Conservation (phyloP, 768 basidiomycete genomes). For the Tylopilus cervinicoccineus region DNA sequence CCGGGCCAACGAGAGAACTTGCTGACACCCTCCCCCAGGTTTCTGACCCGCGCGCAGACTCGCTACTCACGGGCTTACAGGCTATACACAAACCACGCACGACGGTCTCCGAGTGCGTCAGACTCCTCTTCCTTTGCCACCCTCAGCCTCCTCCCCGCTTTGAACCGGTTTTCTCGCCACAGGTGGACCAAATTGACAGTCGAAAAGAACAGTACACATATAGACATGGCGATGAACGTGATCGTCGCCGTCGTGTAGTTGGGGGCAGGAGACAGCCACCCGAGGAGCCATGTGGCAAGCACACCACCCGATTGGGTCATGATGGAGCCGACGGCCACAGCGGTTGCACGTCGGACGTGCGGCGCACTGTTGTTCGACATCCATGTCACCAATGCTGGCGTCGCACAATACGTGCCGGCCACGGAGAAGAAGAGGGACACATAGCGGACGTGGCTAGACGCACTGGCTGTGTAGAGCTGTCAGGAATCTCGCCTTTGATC, state of each 20-base stretch:
- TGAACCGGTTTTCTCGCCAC: not conserved
- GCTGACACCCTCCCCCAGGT: too few relatives aligned
- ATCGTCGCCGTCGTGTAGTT: not conserved
- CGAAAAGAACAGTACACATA: too few relatives aligned
- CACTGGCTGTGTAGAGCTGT: constrained; percentile 8
- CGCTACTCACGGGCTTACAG: too few relatives aligned
- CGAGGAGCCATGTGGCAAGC: not conserved
- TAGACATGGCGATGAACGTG: not conserved
- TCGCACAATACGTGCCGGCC: constrained; percentile 40
- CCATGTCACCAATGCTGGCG: not conserved
- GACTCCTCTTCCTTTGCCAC: constrained; percentile 39
- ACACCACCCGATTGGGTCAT: not conserved
- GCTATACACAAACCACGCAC: too few relatives aligned
- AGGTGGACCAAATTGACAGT: not conserved
- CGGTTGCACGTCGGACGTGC: constrained; percentile 1
- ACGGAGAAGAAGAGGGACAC: constrained; percentile 55
- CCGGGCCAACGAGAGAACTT: too few relatives aligned
- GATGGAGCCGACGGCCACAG: not conserved
- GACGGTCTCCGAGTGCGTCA: too few relatives aligned
- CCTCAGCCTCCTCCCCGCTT: too few relatives aligned
- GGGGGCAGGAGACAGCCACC: not conserved
- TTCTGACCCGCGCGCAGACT: too few relatives aligned
- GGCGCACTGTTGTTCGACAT: constrained; percentile 3
- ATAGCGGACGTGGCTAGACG: constrained; percentile 43
- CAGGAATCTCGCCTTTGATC: not conserved